Base-by-base conservation (phyloP, 208 protist species). In the Angomonas deanei region DNA sequence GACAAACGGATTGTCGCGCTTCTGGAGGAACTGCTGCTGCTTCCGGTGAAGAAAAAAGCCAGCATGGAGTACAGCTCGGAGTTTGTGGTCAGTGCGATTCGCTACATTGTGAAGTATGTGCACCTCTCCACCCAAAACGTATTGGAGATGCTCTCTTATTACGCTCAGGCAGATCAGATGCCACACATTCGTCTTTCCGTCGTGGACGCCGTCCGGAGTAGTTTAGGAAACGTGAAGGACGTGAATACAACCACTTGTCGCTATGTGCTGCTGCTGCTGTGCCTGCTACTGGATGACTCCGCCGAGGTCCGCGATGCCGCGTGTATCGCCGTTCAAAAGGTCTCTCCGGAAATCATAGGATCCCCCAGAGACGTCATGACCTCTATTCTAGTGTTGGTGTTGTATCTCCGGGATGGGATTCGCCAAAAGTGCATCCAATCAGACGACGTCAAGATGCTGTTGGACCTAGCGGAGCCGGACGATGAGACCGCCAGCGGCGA, bases 251-350 rank as follows among this genome's bases (percentile, higher is more conserved):
- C 8, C 4, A 19, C 3, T 30, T 46, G 28, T 34, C 53, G 3
- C 53, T 24, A 21, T 38, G 30, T 30, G 11, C 13, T 42, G 19
- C 52, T 91, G 15, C 70, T 92, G 30, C 59, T 92, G 28, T 68
- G 74, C 1, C 66, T 96, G 28, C 70, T 96, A 8, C 76, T 87
- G 28, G 90, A 96, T 61, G 90, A 96, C 57, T 65, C 78, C 1
- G 49, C 76, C 26, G 76, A 76, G 10, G 78, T 96, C 15, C 86
- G 90, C 27, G 72, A 82, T 3, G 68, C 52, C 11, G 71, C 83
- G 36, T 82, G 82, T 13, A 23, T 11, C 38, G 72, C 53, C 60
- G 74, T n/a, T 39, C 55, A 39, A 48, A 58, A 1, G 60, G 32
- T 26, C 58, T 58, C 24, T 11, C 23, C 26, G 21, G 10, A 10